Evolutionary conservation across 768 basidiomycete genomes (phyloP).

Genomic region (Lepiota subincarnata): DNA sequence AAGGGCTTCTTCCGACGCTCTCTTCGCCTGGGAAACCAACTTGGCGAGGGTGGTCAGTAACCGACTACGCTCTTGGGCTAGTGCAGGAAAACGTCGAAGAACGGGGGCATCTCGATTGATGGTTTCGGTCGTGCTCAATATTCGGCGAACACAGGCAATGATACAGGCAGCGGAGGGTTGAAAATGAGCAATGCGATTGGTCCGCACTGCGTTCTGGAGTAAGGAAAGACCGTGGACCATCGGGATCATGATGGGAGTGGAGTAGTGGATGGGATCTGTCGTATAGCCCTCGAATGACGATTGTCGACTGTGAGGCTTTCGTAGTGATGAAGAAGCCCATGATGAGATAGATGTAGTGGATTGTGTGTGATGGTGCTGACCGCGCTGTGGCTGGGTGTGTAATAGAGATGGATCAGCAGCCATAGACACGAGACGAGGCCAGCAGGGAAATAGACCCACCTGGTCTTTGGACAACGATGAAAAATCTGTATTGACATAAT

Average conservation of each 20-base stretch:
- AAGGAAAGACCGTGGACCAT: conserved; percentile 83
- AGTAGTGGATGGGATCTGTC: conserved; percentile 56
- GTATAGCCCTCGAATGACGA: conserved; percentile 42
- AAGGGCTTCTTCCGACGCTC: conserved; percentile 48
- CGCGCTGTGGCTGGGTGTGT: conserved; percentile 27
- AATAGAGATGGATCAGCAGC: conserved; percentile 11
- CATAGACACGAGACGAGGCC: neutral
- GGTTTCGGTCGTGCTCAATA: conserved; percentile 80
- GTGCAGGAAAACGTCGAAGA: conserved; percentile 57
- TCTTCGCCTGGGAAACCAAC: conserved; percentile 78
- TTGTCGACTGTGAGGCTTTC: conserved; percentile 34
- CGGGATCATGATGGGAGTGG: conserved; percentile 76
- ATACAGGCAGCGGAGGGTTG: conserved; percentile 93
- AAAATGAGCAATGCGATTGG: conserved; percentile 78
- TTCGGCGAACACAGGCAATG: conserved; percentile 87
- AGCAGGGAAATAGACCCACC: conserved; percentile 30
- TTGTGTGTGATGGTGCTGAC: conserved; percentile 43
- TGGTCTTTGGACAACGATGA: conserved; percentile 44
- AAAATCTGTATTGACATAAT: conserved; percentile 78
- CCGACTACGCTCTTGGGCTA: conserved; percentile 76
- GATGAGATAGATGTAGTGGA: conserved; percentile 52
- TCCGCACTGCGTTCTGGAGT: conserved; percentile 78
- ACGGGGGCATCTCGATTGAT: conserved; percentile 76
- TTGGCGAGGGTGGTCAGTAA: conserved; percentile 78
- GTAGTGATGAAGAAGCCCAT: conserved; percentile 43